phyloP scores from a whole-genome alignment of 164 flowering plant genomes.

The Vitis cinerea region DNA sequence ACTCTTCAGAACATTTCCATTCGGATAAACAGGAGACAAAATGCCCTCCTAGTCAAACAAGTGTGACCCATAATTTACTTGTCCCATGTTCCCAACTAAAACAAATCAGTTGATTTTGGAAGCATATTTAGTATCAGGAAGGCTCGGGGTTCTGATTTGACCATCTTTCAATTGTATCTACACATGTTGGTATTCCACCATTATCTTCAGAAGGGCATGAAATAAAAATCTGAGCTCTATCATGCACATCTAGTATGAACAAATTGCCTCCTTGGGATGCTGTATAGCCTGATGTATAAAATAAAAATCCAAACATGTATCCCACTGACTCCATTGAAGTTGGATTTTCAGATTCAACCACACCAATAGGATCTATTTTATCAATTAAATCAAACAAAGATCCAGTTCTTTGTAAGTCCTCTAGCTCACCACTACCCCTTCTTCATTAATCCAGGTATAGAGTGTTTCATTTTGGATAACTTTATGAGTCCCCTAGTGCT shows the following conservation, averaged over 20 bases:
- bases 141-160: constrained; percentile 48
- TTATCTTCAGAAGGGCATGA: constrained; percentile 50
- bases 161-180: constrained; percentile 75
- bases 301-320: constrained; percentile 81
- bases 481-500: too few relatives aligned
- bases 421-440: too few relatives aligned
- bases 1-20: constrained; percentile 38
- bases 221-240: constrained; percentile 87
- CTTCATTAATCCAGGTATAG: too few relatives aligned
- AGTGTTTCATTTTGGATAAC: too few relatives aligned
- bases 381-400: constrained; percentile 49
- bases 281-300: constrained; percentile 60
- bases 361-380: not conserved
- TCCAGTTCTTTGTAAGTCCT: constrained; percentile 37
- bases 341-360: constrained; percentile 65
- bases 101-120: constrained; percentile 56
- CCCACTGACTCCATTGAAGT: constrained; percentile 79
- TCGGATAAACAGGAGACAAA: constrained; percentile 65
- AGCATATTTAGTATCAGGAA: constrained; percentile 56
- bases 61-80: constrained; percentile 82
- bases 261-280: constrained; percentile 45
- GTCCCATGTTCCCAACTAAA: constrained; percentile 98
- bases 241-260: constrained; percentile 82
- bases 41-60: constrained; percentile 87
- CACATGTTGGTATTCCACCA: constrained; percentile 41